Base-by-base conservation (phyloP, 2,329 filamentous ascomycete genomes). In the Diaporthe sp. region DNA sequence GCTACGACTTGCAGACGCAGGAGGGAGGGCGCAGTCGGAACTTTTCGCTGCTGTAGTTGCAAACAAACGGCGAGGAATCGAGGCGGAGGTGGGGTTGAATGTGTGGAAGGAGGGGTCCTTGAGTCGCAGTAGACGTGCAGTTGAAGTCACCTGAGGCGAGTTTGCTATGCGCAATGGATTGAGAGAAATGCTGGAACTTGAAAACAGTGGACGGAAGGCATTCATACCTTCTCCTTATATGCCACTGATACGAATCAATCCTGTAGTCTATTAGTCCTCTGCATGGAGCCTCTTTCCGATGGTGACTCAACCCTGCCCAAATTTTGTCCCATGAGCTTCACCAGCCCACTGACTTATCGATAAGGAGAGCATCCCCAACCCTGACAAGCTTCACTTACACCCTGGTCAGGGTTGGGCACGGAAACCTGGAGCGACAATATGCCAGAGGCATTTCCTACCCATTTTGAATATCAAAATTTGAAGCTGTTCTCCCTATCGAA, bases 271-370 rank as follows among this genome's bases (percentile, higher is more conserved):
- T 40, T 40, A 52, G 47, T 54, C 47, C 47, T 17, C 30, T 28
- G 64, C 47, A 68, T 12, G 13, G 40, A 30, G 25, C 45, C 25
- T 70, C 13, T 33, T 47, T 28, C 35, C 19, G 64, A 42, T 33
- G 22, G 75, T 76, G 72, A 76, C 75, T 76, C 75, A 74, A 72
- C n/a, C 33, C 60, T 42, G 64, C 47, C 64, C 40, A 64, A 69
- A 42, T 57, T 74, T 72, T 74, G 66, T n/a, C 50, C 50, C n/a
- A 40, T 9, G n/a, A 60, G 61, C 52, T 28, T 38, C 67, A 33
- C 25, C 64, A 68, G 47, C 45, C 64, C 33, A 38, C 22, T 28
- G 4, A 19, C n/a, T 54, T 68, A 68, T 68, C 64, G 64, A 68
- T 68, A 68, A 6, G n/a, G n/a, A n/a, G n/a, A 28, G 30, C 15